These are phyloP conservation scores for Amanita brunnescens DNA, from an alignment of 768 basidiomycete species.

Conservation along the genomic window DNA sequence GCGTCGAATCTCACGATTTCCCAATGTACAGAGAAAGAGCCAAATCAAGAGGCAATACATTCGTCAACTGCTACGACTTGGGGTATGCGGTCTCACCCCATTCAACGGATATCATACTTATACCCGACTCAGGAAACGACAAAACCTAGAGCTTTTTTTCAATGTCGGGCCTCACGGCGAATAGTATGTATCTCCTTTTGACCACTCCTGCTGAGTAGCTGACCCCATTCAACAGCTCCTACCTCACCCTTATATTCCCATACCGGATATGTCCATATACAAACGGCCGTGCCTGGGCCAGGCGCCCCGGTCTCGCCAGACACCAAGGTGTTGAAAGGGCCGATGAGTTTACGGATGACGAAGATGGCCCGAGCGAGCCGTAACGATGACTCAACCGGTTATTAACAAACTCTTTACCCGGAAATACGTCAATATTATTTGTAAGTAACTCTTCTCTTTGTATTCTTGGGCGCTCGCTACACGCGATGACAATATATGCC, in stretches of 20 bases:
- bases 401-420: no score
- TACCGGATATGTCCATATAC: conserved; percentile 73
- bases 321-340: conserved; percentile 59
- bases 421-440: background rate
- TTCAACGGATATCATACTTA: background rate
- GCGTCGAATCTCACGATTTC: conserved; percentile 87
- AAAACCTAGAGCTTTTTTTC: conserved; percentile 80
- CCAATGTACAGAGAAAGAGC: conserved; percentile 68
- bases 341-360: conserved; percentile 85
- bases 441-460: background rate
- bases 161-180: conserved; percentile 64
- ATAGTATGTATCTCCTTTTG: conserved; percentile 48
- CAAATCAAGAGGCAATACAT: conserved; percentile 57
- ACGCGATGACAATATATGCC: conserved; percentile 31
- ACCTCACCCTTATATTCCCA: conserved; percentile 76
- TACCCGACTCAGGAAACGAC: conserved; percentile 30
- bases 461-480: background rate
- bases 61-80: conserved; percentile 87
- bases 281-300: conserved; percentile 77
- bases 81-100: conserved; percentile 39
- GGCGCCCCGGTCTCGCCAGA: conserved; percentile 51
- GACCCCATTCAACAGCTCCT: conserved; percentile 38
- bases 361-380: conserved; percentile 22
- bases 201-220: background rate
- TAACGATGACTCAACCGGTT: background rate